Evolutionary conservation across 2,329 filamentous ascomycete species (phyloP).

Genomic region (Microdochium nivale): DNA sequence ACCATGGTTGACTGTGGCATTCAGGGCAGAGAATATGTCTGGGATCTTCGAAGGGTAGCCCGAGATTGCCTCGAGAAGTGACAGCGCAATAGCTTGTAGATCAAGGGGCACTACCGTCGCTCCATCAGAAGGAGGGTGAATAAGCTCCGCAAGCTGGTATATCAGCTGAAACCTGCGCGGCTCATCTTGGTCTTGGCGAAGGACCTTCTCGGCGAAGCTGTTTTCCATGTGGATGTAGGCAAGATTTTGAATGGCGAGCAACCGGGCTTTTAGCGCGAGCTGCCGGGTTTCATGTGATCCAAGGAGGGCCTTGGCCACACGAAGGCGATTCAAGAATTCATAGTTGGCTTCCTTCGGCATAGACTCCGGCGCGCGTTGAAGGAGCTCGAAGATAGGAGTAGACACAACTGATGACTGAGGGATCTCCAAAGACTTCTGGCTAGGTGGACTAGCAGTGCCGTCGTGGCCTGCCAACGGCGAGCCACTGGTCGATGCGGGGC

Average conservation of each 20-base stretch:
- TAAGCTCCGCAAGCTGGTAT: constrained; percentile 85
- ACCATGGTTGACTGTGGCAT: constrained; percentile 92
- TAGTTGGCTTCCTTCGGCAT: constrained; percentile 69
- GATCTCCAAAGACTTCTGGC: constrained; percentile 56
- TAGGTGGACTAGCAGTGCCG: constrained; percentile 30
- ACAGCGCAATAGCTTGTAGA: constrained; percentile 75
- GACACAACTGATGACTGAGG: constrained; percentile 45
- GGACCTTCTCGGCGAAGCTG: constrained; percentile 76
- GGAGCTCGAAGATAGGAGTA: constrained; percentile 45
- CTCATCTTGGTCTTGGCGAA: constrained; percentile 83
- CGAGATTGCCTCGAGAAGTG: constrained; percentile 76
- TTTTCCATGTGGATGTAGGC: constrained; percentile 80
- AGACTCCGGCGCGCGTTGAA: constrained; percentile 48
- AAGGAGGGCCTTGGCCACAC: constrained; percentile 73
- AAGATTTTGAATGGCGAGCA: constrained; percentile 83
- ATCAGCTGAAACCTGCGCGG: constrained; percentile 81
- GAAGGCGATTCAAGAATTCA: constrained; percentile 75
- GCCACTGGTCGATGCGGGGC: constrained; percentile 27
- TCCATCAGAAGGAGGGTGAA: constrained; percentile 71
- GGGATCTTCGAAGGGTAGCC: constrained; percentile 66
- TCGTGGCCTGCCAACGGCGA: constrained; percentile 28
- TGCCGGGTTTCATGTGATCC: constrained; percentile 59
- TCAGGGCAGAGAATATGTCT: constrained; percentile 85
- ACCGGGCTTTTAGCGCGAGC: constrained; percentile 68
- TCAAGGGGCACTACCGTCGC: constrained; percentile 60